A percentile compares a stretch with the other conserved stretches of the same genome.
phyloP scores from a whole-genome alignment of 2,329 filamentous ascomycete genomes.

The Colletotrichum australisinense region DNA sequence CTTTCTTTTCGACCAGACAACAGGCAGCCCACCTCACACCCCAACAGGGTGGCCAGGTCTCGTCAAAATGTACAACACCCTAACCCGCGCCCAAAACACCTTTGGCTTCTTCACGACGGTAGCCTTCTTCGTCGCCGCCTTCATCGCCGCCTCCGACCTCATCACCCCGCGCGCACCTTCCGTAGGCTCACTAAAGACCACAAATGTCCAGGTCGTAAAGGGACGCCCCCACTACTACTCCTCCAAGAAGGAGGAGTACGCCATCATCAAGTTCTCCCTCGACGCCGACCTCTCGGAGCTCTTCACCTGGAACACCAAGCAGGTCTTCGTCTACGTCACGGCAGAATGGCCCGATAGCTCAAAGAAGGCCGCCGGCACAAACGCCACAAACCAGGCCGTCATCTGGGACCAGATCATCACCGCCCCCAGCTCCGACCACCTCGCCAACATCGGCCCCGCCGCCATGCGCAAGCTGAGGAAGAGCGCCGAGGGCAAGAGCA shows the following conservation, averaged over 20 bases:
- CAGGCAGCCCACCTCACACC: not conserved
- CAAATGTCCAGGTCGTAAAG: constrained; percentile 88
- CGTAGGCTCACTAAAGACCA: constrained; percentile 70
- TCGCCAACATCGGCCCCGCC: constrained; percentile 69
- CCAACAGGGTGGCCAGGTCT: not conserved
- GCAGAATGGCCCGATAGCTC: constrained; percentile 71
- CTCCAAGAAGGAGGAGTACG: constrained; percentile 93
- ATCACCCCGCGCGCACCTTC: constrained; percentile 75
- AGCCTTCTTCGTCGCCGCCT: constrained; percentile 80
- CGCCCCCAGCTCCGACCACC: constrained; percentile 72
- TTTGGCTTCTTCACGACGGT: constrained; percentile 99
- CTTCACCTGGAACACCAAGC: constrained; percentile 99
- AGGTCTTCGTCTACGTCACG: constrained; percentile 95
- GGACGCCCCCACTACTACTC: constrained; percentile 97
- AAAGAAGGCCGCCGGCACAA: constrained; percentile 44
- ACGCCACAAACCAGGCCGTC: constrained; percentile 76
- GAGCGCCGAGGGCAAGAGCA: constrained; percentile 68
- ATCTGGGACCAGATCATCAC: constrained; percentile 98
- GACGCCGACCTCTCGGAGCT: constrained; percentile 91
- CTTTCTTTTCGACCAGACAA: not conserved
- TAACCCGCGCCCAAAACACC: constrained; percentile 88
- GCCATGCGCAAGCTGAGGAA: constrained; percentile 71
- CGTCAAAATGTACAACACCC: constrained; percentile 83
- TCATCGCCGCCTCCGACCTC: constrained; percentile 86
- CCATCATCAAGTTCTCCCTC: constrained; percentile 91